Evolutionary conservation across 2,329 filamentous ascomycete genomes (phyloP), one percentile per base, ranked within the genome.

Genomic region (Fusarium xyrophilum): DNA sequence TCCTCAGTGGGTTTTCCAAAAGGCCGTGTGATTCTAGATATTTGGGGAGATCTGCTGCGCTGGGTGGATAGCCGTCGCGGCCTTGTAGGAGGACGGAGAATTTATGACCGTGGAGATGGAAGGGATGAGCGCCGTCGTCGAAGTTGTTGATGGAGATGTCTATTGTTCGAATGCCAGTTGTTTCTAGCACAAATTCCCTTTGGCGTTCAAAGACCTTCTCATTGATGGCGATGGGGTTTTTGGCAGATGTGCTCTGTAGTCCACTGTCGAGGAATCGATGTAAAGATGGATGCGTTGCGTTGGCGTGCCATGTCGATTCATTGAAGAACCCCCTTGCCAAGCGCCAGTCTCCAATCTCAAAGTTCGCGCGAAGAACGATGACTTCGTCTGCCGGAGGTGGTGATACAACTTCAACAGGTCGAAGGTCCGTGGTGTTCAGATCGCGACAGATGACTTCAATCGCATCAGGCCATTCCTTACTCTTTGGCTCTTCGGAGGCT

Each of bases 121-220:
- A 80, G 0, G 78, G 78, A 25, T 80, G 79, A 1, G 74, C 74
- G 8, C 78, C 72, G 43, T 89, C 81, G 74, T 90, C 86, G 10
- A 86, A 88, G 43, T 84, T 71, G 47, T 88, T 88, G 75, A 89
- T 89, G 65, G 88, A 81, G 30, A 85, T 83, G 4, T 87, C 86
- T 36, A 87, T 81, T 36, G 81, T 81, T 32, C 86, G 80, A 30
- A 87, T 80, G 52, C 86, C 84, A 1, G 78, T 77, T 5, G 83
- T 80, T 63, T 88, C 80, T 28, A 85, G 71, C 39, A 86, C 82
- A 46, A 84, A 82, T 21, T 83, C 79, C 1, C 42, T 66, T 1
- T 64, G 56, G 3, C 52, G 68, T 33, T 77, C 61, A 21, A 79
- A 79, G 1, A 76, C 52, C 6, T 73, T 60, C 8, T 71, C 67